Evolutionary conservation across 768 basidiomycete species (phyloP).

Genomic region (Phaeotremella fagi): DNA sequence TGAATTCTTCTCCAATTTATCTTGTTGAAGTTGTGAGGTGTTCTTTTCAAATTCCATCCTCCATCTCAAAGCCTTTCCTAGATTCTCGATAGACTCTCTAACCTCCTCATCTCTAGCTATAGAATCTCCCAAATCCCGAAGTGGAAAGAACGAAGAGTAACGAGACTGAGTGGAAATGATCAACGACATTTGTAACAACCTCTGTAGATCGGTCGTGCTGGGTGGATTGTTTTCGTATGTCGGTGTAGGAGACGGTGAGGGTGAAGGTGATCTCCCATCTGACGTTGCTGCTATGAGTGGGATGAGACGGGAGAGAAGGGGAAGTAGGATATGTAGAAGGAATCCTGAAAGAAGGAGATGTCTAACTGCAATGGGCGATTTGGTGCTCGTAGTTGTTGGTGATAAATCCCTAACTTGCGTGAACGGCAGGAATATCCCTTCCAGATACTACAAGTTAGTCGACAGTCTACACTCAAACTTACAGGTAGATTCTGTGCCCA

Average conservation of each 20-base stretch:
- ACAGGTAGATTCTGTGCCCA: slow-evolving; percentile 52
- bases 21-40: background rate
- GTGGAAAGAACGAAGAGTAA: slow-evolving; percentile 32
- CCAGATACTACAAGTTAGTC: slow-evolving; percentile 34
- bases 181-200: slow-evolving; percentile 42
- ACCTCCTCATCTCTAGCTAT: slow-evolving; percentile 28
- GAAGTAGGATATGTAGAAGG: slow-evolving; percentile 43
- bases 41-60: slow-evolving; percentile 4
- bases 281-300: slow-evolving; percentile 18
- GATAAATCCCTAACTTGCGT: slow-evolving; percentile 29
- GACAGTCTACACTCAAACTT: slow-evolving; percentile 6
- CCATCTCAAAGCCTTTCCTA: slow-evolving; percentile 32
- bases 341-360: slow-evolving; percentile 45
- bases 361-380: slow-evolving; percentile 31
- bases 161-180: slow-evolving; percentile 44
- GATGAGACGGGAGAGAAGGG: slow-evolving; percentile 34
- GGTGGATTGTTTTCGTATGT: slow-evolving; percentile 10
- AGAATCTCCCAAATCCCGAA: background rate
- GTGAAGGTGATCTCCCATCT: background rate
- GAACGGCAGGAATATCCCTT: slow-evolving; percentile 46
- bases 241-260: background rate
- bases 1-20: background rate
- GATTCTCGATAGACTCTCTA: slow-evolving; percentile 25
- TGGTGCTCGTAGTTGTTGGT: slow-evolving; percentile 3
- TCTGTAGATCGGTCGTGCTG: slow-evolving; percentile 27